Evolutionary conservation across 768 basidiomycete species (phyloP).

Genomic region (Rhizopogon rudus): DNA sequence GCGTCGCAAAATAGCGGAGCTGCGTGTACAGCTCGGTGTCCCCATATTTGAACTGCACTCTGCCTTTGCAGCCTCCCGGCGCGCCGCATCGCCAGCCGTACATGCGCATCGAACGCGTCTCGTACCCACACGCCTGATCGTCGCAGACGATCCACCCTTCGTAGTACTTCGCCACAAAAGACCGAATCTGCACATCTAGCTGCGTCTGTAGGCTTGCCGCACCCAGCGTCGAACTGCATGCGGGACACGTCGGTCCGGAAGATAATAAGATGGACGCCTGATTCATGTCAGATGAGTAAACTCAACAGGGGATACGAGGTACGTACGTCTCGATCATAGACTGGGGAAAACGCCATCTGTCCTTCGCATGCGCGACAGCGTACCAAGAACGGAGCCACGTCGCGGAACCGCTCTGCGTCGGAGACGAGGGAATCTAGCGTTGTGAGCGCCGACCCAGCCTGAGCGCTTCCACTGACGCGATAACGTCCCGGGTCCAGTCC

Average conservation of each 20-base stretch:
- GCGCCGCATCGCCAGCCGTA: slow-evolving; percentile 82
- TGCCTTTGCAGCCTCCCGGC: slow-evolving; percentile 8
- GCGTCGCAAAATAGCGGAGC: slow-evolving; percentile 71
- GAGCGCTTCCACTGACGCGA: slow-evolving; percentile 35
- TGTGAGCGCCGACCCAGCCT: slow-evolving; percentile 60
- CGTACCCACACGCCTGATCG: slow-evolving; percentile 75
- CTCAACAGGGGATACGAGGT: background rate
- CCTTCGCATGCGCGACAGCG: slow-evolving; percentile 74
- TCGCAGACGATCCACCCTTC: slow-evolving; percentile 87
- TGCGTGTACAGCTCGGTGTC: slow-evolving; percentile 88
- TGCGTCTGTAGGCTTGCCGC: slow-evolving; percentile 71
- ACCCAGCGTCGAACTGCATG: slow-evolving; percentile 52
- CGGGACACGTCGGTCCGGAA: slow-evolving; percentile 66
- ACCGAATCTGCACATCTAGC: slow-evolving; percentile 81
- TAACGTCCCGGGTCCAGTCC: slow-evolving; percentile 62
- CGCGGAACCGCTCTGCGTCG: slow-evolving; percentile 82
- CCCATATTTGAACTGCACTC: slow-evolving; percentile 54
- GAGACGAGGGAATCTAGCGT: slow-evolving; percentile 87
- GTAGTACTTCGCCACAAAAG: slow-evolving; percentile 77
- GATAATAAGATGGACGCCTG: slow-evolving; percentile 65
- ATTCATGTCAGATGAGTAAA: background rate
- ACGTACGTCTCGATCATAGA: slow-evolving; percentile 56
- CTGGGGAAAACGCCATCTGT: slow-evolving; percentile 49
- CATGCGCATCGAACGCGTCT: slow-evolving; percentile 92
- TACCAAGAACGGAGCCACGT: slow-evolving; percentile 65